A percentile compares a stretch with the other conserved stretches of the same genome.
Evolutionary conservation across 345 rosid species (phyloP).

Genomic region (Aegle marmelos): DNA sequence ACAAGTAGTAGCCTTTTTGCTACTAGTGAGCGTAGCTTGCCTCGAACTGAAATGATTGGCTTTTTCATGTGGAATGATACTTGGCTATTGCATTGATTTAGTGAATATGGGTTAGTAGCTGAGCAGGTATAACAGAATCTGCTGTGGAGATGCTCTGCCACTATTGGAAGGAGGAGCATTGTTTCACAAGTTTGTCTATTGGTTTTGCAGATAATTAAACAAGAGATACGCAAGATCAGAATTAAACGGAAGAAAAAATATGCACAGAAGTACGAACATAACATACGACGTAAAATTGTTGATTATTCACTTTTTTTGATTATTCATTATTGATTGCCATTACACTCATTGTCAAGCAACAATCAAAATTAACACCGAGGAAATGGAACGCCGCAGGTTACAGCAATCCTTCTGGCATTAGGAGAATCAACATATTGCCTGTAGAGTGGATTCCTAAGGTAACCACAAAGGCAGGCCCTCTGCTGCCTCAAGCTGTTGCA

Average conservation of each 20-base stretch:
- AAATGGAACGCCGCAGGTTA: conserved; percentile 40
- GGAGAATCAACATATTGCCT: conserved; percentile 36
- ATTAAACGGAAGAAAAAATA: no score
- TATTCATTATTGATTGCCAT: neutral
- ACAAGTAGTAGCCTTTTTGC: neutral
- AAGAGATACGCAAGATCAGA: no score
- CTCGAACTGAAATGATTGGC: neutral
- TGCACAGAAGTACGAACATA: no score
- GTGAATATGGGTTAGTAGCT: neutral
- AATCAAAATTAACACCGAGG: conserved; percentile 40
- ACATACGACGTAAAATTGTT: neutral
- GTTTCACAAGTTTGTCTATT: neutral
- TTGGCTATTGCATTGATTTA: neutral
- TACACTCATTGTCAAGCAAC: neutral
- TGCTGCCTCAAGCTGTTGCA: conserved; percentile 56
- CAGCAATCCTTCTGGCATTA: conserved; percentile 34
- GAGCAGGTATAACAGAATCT: neutral
- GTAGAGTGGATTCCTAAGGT: conserved; percentile 41
- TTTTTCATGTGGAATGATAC: neutral
- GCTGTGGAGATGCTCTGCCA: neutral
- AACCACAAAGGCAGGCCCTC: conserved; percentile 58
- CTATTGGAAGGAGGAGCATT: neutral
- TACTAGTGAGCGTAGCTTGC: no score
- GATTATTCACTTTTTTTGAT: neutral
- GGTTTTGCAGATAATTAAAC: no score